Evolutionary conservation across 345 rosid species (phyloP), one percentile per base, ranked within the genome.

Genomic region (Populus alba): DNA sequence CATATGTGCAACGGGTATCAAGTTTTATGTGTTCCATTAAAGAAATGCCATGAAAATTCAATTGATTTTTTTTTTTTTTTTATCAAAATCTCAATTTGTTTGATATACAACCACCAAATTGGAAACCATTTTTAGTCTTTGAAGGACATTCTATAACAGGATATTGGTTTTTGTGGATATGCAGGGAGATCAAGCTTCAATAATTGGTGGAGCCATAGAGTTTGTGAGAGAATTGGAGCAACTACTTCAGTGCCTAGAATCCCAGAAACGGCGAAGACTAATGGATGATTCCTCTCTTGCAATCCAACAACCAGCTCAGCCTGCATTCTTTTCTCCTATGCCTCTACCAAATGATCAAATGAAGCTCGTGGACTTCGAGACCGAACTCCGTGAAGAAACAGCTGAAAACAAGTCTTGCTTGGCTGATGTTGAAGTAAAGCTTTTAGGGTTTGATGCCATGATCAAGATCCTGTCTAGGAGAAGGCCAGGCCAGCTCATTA

Each of bases 111-210:
- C 62, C 61, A 18, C 4, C 12, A 53, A n/a, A 23, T 3, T n/a
- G 63, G 63, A 59, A 59, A n/a, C 16, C 63, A 59, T 59, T 23
- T 2, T 59, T 47, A 47, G 51, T 47, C 6, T 23, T 23, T n/a
- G 0, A 23, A n/a, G 63, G 62, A 11, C 5, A n/a, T 27, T 10
- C 31, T 38, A 62, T 29, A 63, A 75, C 31, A 18, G 17, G 66
- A 76, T 59, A 47, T 59, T 65, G 15, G 7, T 18, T 63, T 47
- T 12, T 35, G 31, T 73, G 22, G 23, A 68, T 31, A 43, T 76
- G 11, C 78, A 94, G 98, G 98, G 97, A 81, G 99, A 96, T 80
- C 98, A 94, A 89, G 98, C 98, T 1, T 96, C 99, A 2, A 94
- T 96, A n/a, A 91, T 96, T 17, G 99, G 99, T 5, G 99, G 99